A percentile compares a stretch with the other conserved stretches of the same genome.
These are phyloP conservation scores for Schizochytrium sp. DNA, from an alignment of 108 stramenopile species.

Conservation along the genomic window DNA sequence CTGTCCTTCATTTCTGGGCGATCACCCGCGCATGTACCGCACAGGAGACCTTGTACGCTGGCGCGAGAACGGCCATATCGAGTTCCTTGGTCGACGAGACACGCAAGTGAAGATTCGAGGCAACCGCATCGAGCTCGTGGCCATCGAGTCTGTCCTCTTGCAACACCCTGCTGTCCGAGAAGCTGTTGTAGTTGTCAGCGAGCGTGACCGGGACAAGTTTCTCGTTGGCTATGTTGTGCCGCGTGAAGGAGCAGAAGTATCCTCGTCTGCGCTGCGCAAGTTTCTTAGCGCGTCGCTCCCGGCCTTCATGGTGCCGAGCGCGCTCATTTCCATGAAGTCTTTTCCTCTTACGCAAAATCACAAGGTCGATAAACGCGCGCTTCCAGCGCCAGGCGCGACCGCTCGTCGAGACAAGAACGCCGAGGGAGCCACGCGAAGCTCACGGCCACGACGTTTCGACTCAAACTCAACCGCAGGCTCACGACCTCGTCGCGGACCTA, in stretches of 20 bases:
- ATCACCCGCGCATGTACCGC: conserved; percentile 16
- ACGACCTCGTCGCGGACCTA: background rate
- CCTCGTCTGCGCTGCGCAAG: background rate
- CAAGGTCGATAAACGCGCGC: background rate
- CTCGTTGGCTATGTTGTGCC: background rate
- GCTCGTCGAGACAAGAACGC: background rate
- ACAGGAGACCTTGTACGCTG: conserved; percentile 30
- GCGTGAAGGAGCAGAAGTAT: background rate
- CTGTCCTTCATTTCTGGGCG: background rate
- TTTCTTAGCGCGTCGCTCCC: background rate
- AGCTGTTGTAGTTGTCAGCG: background rate
- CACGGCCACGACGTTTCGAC: background rate
- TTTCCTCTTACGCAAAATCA: background rate
- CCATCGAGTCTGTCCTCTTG: conserved; percentile 13
- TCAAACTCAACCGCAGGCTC: background rate
- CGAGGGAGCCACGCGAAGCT: background rate
- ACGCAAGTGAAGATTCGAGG: conserved; percentile 32
- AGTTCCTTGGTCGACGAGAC: conserved; percentile 28
- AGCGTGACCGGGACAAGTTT: background rate
- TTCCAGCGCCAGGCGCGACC: background rate
- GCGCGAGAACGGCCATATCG: conserved; percentile 10
- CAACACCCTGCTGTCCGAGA: background rate
- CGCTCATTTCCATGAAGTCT: background rate
- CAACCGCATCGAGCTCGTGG: conserved; percentile 29
- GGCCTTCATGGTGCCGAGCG: background rate